These are phyloP conservation scores for Irpex sp. DNA, from an alignment of 1,284 basidiomycete species.

Conservation along the genomic window DNA sequence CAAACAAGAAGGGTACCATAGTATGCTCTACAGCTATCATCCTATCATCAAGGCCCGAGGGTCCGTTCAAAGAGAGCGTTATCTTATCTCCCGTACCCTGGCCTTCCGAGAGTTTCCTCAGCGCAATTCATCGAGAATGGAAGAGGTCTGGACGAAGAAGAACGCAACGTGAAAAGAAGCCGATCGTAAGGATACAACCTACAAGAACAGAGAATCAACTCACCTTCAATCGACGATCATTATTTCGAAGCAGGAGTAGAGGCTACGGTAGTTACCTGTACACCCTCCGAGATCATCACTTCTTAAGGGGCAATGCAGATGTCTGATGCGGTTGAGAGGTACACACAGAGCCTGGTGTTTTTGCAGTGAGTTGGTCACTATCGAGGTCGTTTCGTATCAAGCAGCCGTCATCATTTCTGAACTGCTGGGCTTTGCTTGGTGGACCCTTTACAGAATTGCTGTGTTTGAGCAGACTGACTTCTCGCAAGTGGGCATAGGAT, in stretches of 20 bases:
- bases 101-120: background rate
- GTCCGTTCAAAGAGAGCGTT: background rate
- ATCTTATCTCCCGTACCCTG: background rate
- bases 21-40: background rate
- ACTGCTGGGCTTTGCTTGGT: too few relatives aligned
- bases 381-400: too few relatives aligned
- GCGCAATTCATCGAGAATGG: background rate
- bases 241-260: background rate
- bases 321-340: background rate
- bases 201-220: background rate
- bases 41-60: background rate
- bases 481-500: too few relatives aligned
- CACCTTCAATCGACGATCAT: background rate
- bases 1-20: background rate
- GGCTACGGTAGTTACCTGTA: background rate
- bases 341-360: background rate
- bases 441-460: too few relatives aligned
- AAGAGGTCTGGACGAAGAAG: too few relatives aligned
- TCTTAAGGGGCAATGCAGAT: background rate
- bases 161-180: too few relatives aligned
- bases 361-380: background rate
- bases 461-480: too few relatives aligned
- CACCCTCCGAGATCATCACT: background rate
- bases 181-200: background rate
- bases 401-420: too few relatives aligned